phyloP scores from a whole-genome alignment of 1,284 basidiomycete genomes.

The Hypsizygus ulmarius region DNA sequence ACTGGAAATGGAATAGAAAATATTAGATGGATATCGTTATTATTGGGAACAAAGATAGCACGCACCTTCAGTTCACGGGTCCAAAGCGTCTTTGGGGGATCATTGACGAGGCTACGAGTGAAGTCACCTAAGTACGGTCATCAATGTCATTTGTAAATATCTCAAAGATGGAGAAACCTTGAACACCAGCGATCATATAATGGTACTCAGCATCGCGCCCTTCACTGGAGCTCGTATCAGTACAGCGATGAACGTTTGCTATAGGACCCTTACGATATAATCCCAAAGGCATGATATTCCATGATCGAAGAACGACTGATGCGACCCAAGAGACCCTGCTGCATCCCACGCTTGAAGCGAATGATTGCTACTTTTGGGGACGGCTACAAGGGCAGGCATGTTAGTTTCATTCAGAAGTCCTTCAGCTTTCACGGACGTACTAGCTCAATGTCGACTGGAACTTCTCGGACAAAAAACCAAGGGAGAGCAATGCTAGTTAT shows the following conservation, averaged over 20 bases:
- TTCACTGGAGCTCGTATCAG: conserved; percentile 43
- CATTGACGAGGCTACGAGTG: conserved; percentile 63
- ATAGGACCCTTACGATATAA: conserved; percentile 48
- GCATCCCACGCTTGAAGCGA: conserved; percentile 66
- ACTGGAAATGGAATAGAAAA: conserved; percentile 36
- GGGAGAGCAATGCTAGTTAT: conserved; percentile 57
- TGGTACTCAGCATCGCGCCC: conserved; percentile 68
- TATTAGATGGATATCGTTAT: background rate
- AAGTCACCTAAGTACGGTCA: conserved; percentile 52
- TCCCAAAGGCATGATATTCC: conserved; percentile 70
- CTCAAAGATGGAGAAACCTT: conserved; percentile 40
- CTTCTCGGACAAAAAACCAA: conserved; percentile 70
- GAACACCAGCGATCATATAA: conserved; percentile 76
- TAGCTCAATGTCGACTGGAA: conserved; percentile 68
- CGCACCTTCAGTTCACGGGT: conserved; percentile 70
- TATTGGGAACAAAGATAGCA: background rate
- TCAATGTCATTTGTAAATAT: background rate
- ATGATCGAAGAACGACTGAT: conserved; percentile 59
- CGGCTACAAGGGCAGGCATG: conserved; percentile 38
- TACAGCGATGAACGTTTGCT: background rate
- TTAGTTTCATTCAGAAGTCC: conserved; percentile 3
- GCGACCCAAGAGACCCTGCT: conserved; percentile 63
- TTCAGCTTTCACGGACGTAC: conserved; percentile 38
- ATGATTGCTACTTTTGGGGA: conserved; percentile 63
- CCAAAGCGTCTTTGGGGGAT: conserved; percentile 68